These are phyloP conservation scores for Aspergillus chevalieri DNA, from an alignment of 2,329 filamentous ascomycete genomes.

Conservation along the genomic window DNA sequence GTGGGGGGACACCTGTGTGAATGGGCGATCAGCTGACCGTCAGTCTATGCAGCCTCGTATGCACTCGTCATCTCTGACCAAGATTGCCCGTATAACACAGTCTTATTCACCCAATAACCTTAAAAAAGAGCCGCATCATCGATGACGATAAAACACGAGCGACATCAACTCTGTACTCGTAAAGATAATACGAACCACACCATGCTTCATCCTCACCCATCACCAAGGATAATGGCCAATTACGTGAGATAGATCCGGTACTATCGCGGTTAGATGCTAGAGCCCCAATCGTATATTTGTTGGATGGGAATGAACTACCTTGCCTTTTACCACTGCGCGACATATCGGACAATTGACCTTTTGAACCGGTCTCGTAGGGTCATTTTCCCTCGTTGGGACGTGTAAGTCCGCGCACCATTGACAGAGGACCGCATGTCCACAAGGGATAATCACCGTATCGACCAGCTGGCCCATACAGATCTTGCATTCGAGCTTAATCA, in stretches of 20 bases:
- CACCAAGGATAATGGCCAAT: no score
- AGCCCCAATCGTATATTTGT: not conserved
- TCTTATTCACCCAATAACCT: no score
- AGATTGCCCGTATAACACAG: no score
- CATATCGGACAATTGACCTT: conserved; percentile 24
- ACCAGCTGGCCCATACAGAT: conserved; percentile 50
- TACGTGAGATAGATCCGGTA: conserved; percentile 6
- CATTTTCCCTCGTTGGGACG: conserved; percentile 38
- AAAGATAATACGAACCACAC: no score
- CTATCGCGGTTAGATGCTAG: not conserved
- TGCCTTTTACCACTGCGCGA: conserved; percentile 20
- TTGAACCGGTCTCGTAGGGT: conserved; percentile 17
- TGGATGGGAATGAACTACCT: conserved; percentile 12
- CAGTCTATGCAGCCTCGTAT: no score
- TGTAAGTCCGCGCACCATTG: conserved; percentile 50
- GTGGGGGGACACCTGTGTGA: no score
- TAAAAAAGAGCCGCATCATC: no score
- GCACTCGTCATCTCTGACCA: no score
- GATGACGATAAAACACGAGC: no score
- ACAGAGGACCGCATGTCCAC: conserved; percentile 52
- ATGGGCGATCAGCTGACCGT: no score
- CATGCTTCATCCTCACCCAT: no score
- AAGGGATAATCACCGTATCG: conserved; percentile 48
- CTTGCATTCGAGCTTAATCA: conserved; percentile 46
- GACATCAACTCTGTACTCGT: not conserved